phyloP scores from a whole-genome alignment of 257 asterid species.

The Catharanthus roseus region DNA sequence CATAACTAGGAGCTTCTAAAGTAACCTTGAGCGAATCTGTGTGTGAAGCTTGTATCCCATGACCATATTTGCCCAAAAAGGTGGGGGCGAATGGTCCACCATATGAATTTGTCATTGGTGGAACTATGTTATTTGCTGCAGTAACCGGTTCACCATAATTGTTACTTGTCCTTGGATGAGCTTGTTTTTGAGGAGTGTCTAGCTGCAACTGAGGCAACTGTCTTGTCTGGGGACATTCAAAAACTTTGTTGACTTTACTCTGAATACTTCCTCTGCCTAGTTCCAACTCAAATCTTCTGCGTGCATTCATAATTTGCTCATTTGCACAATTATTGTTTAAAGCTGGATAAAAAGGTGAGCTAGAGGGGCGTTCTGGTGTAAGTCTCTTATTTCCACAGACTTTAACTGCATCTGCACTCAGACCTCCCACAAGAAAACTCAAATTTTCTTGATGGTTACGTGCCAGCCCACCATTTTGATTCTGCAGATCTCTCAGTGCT shows the following conservation, averaged over 20 bases:
- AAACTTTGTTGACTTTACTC: constrained; percentile 40
- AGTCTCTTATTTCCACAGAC: constrained; percentile 71
- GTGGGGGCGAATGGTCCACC: constrained; percentile 44
- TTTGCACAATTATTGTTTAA: constrained; percentile 45
- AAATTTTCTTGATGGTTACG: constrained; percentile 44
- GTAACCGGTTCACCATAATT: constrained; percentile 30
- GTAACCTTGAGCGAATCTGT: constrained; percentile 37
- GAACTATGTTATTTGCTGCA: constrained; percentile 30
- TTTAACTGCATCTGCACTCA: constrained; percentile 49
- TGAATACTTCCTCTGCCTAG: constrained; percentile 72
- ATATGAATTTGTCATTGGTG: constrained; percentile 33
- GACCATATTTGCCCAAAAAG: constrained; percentile 41
- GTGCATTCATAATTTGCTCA: constrained; percentile 76
- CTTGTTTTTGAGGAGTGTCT: constrained; percentile 37
- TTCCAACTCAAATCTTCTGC: constrained; percentile 85
- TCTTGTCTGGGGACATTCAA: constrained; percentile 41
- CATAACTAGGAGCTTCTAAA: constrained; percentile 34
- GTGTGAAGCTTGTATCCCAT: constrained; percentile 32
- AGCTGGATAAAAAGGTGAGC: constrained; percentile 42
- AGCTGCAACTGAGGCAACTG: constrained; percentile 32
- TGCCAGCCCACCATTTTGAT: constrained; percentile 44
- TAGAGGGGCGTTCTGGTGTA: constrained; percentile 72
- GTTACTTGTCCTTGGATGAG: constrained; percentile 35
- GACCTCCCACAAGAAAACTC: constrained; percentile 38
- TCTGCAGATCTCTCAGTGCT: constrained; percentile 87